Percentiles rank a stretch among this genome's conserved stretches.
Conservation (phyloP, 2,329 filamentous ascomycete genomes). For the Sporothrix pseudoabietina region DNA sequence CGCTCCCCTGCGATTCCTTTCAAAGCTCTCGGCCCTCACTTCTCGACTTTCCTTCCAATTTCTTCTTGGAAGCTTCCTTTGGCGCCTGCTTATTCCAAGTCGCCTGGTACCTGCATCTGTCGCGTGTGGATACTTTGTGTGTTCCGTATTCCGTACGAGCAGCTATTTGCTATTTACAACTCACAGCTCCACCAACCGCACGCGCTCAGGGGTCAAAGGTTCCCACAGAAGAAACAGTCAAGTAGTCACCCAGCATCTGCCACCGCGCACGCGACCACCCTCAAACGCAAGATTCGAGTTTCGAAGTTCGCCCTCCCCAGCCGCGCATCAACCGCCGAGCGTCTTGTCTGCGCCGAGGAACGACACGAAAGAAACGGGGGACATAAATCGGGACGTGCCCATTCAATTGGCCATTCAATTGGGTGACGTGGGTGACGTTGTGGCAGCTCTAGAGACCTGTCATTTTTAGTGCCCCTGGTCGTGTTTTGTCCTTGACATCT, state of each 20-base stretch:
- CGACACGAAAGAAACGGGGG: background rate
- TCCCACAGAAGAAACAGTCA: background rate
- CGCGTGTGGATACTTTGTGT: background rate
- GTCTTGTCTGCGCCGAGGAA: background rate
- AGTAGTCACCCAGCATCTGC: background rate
- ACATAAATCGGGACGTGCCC: background rate
- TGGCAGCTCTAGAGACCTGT: background rate
- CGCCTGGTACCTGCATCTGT: conserved; percentile 7
- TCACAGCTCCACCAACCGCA: conserved; percentile 8
- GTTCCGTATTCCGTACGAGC: conserved; percentile 1
- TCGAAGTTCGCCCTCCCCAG: conserved; percentile 16
- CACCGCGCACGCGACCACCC: conserved; percentile 23
- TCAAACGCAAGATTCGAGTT: conserved; percentile 25
- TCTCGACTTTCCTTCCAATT: background rate
- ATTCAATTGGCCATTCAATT: conserved; percentile 18
- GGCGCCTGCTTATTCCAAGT: background rate
- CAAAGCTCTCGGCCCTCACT: background rate
- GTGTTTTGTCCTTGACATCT: background rate
- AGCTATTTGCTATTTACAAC: conserved; percentile 18
- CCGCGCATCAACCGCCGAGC: conserved; percentile 17
- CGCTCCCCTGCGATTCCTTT: background rate
- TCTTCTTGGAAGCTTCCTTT: background rate
- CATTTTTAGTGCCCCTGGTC: background rate
- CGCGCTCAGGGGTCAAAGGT: background rate
- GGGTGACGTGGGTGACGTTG: conserved; percentile 17